Conservation (phyloP, 2,329 filamentous ascomycete genomes). For the Dendryphion nanum region DNA sequence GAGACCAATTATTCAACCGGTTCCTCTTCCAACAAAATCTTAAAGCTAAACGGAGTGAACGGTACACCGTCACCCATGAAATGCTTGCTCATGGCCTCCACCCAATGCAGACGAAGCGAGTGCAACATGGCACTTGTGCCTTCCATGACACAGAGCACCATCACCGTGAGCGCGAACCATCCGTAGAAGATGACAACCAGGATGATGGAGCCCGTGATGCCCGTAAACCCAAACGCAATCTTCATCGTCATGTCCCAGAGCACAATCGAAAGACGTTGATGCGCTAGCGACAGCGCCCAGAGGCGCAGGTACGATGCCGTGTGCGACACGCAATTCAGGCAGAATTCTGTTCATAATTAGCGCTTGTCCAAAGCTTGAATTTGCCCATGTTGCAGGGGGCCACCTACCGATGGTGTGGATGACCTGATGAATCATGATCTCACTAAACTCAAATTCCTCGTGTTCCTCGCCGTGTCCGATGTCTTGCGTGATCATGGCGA, state of each 20-base stretch:
- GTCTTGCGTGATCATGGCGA: conserved; percentile 86
- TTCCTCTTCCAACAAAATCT: conserved; percentile 79
- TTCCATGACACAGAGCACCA: conserved; percentile 89
- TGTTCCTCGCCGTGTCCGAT: conserved; percentile 72
- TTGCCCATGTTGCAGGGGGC: too few relatives aligned
- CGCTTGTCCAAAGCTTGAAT: too few relatives aligned
- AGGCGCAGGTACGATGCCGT: conserved; percentile 98
- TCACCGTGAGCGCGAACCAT: conserved; percentile 84
- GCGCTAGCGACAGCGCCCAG: conserved; percentile 94
- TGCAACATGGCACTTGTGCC: conserved; percentile 95
- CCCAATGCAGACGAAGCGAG: conserved; percentile 88
- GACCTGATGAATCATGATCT: conserved; percentile 98
- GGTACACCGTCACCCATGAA: conserved; percentile 85
- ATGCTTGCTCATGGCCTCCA: conserved; percentile 97
- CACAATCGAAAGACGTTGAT: conserved; percentile 95
- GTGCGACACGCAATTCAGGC: conserved; percentile 97
- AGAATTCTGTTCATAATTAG: conserved; percentile 72
- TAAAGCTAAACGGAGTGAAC: conserved; percentile 88
- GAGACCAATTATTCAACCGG: conserved; percentile 37
- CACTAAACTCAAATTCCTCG: conserved; percentile 95
- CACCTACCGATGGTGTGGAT: conserved; percentile 94
- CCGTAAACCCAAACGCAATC: conserved; percentile 67
- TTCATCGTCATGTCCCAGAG: conserved; percentile 95
- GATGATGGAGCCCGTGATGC: conserved; percentile 71
- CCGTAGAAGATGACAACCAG: conserved; percentile 79